These are phyloP conservation scores for Striga hermonthica DNA, from an alignment of 305 asterid genomes.

Conservation along the genomic window DNA sequence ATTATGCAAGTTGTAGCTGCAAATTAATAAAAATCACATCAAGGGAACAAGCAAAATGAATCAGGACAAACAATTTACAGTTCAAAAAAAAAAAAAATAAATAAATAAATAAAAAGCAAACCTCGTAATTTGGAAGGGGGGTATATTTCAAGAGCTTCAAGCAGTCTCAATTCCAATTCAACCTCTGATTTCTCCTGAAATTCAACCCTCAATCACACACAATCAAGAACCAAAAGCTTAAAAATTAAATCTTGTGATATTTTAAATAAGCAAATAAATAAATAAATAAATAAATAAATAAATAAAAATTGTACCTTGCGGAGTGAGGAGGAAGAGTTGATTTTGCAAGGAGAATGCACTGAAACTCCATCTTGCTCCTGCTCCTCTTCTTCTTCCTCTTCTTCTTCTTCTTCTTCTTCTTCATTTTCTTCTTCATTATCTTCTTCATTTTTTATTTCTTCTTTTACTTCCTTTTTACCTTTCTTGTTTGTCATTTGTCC, in stretches of 20 bases:
- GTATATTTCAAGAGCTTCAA: constrained; percentile 86
- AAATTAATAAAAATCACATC: background rate
- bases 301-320: constrained; percentile 39
- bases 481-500: constrained; percentile 54
- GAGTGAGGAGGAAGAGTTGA: constrained; percentile 53
- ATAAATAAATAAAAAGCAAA: constrained; percentile 6
- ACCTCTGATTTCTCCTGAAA: constrained; percentile 76
- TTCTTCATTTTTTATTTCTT: constrained; percentile 27
- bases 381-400: constrained; percentile 42
- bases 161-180: constrained; percentile 77
- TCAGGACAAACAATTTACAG: background rate
- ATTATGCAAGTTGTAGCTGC: background rate
- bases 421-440: constrained; percentile 26
- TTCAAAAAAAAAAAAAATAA: background rate
- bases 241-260: background rate
- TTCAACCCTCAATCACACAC: background rate
- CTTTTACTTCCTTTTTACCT: constrained; percentile 42
- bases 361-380: constrained; percentile 87
- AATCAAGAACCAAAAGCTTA: background rate
- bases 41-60: background rate
- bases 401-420: constrained; percentile 24
- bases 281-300: background rate
- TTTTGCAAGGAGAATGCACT: constrained; percentile 96
- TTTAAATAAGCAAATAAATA: background rate
- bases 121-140: constrained; percentile 92